Evolutionary conservation across 495 filamentous ascomycete genomes (phyloP), one percentile per base, ranked within the genome.

Genomic region (Hypoxylon subgilvum): DNA sequence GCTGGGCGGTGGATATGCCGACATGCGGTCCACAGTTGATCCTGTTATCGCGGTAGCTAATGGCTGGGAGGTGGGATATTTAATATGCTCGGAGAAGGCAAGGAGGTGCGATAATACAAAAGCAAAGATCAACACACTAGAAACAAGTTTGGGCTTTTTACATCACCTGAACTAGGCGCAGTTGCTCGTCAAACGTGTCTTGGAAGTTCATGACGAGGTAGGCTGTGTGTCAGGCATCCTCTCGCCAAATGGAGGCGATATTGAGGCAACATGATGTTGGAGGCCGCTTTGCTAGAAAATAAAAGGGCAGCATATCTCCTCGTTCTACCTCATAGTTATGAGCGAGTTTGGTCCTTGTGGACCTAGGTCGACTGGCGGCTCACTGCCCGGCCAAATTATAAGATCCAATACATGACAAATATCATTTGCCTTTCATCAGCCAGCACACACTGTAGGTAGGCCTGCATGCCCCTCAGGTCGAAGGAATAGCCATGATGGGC

Each of bases 221-320:
- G 58, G 59, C 59, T 57, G 47, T 57, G 47, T 63, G 59, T 57
- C 19, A 34, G 34, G 42, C 40, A 32, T 16, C 13, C 46, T 49
- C 13, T 18, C 13, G 41, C 47, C 28, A 3, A 7, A 36, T 43
- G 12, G 59, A 57, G 52, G 59, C 52, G 23, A n/a, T n/a, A n/a
- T n/a, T n/a, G n/a, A n/a, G n/a, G n/a, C n/a, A 63, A 51, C 42
- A 3, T 43, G 19, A 27, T 36, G 35, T 48, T 47, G 52, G 59
- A 63, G 52, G 58, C 58, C 58, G 45, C 52, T 31, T 47, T 12
- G 27, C 3, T 48, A 28, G 27, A 17, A 35, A 23, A 35, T 46
- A 51, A 43, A 61, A 44, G 21, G 28, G n/a, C 28, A 12, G 43
- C 32, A 32, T 45, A 22, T 28, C 32, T 3, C 13, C 31, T 3